Evolutionary conservation across 352 stramenopile species (phyloP).

Genomic region (Phytophthora podocarpi): DNA sequence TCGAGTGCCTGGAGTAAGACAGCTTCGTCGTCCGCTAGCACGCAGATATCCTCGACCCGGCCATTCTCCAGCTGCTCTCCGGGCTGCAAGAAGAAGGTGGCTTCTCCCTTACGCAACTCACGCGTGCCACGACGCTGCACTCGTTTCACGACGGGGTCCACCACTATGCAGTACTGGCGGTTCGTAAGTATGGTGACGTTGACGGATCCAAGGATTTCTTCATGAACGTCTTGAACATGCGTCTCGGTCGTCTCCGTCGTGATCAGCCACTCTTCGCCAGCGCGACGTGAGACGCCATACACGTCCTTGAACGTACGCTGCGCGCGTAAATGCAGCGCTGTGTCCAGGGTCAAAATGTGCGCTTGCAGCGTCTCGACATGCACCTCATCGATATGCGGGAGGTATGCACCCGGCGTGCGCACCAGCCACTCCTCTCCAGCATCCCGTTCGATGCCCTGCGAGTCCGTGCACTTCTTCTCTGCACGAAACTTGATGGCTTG

Average conservation of each 20-base stretch:
- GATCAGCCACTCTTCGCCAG: constrained; percentile 83
- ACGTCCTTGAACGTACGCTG: constrained; percentile 79
- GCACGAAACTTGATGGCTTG: constrained; percentile 80
- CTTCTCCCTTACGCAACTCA: constrained; percentile 74
- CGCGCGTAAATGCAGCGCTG: constrained; percentile 66
- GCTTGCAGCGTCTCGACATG: constrained; percentile 63
- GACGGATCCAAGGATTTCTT: constrained; percentile 69
- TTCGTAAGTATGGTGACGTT: constrained; percentile 74
- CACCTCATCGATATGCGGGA: constrained; percentile 80
- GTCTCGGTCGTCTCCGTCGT: constrained; percentile 74
- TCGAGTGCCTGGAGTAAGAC: constrained; percentile 78
- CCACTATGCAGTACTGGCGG: constrained; percentile 82
- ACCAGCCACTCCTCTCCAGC: constrained; percentile 85
- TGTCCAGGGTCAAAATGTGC: constrained; percentile 70
- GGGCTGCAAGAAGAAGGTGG: constrained; percentile 75
- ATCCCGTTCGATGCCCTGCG: constrained; percentile 60
- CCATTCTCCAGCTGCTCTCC: constrained; percentile 64
- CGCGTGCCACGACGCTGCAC: constrained; percentile 75
- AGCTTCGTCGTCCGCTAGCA: constrained; percentile 80
- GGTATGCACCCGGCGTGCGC: constrained; percentile 67
- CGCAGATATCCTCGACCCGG: constrained; percentile 66
- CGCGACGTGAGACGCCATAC: constrained; percentile 70
- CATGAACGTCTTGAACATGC: constrained; percentile 80
- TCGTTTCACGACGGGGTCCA: constrained; percentile 69
- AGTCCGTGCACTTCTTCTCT: constrained; percentile 82